A percentile compares a stretch with the other conserved stretches of the same genome.
Conservation (phyloP, 1,284 basidiomycete species). For the Irpex lacteus region DNA sequence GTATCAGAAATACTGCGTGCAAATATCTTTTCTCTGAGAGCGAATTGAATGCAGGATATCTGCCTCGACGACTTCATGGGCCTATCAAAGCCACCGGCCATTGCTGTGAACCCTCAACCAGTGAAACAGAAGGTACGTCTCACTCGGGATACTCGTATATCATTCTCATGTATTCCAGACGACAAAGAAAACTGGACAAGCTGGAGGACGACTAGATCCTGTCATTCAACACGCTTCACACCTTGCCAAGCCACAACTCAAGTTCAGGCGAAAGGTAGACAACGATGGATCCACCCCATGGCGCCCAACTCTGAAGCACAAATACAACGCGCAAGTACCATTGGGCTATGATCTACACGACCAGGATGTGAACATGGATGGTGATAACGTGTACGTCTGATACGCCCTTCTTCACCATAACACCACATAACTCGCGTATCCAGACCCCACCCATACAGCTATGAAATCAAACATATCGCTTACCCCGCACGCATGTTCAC, state of each 20-base stretch:
- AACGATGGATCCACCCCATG: slow-evolving; percentile 56
- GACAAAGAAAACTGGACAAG: slow-evolving; percentile 29
- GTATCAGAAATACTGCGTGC: slow-evolving; percentile 24
- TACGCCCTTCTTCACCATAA: slow-evolving; percentile 26
- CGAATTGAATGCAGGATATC: slow-evolving; percentile 56
- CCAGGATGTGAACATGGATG: slow-evolving; percentile 31
- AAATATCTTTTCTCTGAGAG: not conserved
- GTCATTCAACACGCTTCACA: slow-evolving; percentile 67
- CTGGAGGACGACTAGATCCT: slow-evolving; percentile 47
- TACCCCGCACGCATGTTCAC: slow-evolving; percentile 73
- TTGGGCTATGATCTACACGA: slow-evolving; percentile 58
- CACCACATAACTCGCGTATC: not conserved
- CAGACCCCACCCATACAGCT: slow-evolving; percentile 75
- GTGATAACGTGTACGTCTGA: slow-evolving; percentile 17
- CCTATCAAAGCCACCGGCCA: slow-evolving; percentile 61
- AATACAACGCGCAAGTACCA: slow-evolving; percentile 80
- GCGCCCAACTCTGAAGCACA: slow-evolving; percentile 63
- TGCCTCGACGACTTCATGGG: slow-evolving; percentile 81
- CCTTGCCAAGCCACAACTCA: slow-evolving; percentile 77
- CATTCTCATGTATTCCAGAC: not conserved
- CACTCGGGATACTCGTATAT: not conserved
- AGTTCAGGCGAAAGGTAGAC: slow-evolving; percentile 59
- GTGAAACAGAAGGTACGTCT: slow-evolving; percentile 28
- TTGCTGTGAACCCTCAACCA: slow-evolving; percentile 47
- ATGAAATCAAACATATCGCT: slow-evolving; percentile 72